Conservation (phyloP, 768 basidiomycete species). For the Mrakia gelida region DNA sequence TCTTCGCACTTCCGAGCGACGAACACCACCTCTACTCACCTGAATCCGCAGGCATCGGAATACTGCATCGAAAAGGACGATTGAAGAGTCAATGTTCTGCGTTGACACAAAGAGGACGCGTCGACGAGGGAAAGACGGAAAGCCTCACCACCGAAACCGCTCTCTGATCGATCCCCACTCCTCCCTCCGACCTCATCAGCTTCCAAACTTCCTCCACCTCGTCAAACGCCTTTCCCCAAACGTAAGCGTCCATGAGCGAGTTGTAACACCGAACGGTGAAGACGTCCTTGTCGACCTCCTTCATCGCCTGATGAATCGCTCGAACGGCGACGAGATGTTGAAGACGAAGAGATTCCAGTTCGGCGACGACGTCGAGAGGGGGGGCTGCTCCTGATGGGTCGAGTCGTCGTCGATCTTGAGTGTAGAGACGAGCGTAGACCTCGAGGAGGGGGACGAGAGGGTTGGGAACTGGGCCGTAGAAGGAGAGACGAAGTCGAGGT, state of each 20-base stretch:
- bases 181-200: neutral
- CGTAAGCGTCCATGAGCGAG: neutral
- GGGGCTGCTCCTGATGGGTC: too few species aligned
- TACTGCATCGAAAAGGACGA: neutral
- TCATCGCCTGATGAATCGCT: neutral
- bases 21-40: neutral
- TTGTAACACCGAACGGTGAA: neutral
- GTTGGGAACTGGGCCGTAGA: neutral
- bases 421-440: neutral
- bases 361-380: too few species aligned
- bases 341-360: too few species aligned
- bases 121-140: too few species aligned
- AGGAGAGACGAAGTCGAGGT: neutral
- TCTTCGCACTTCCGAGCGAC: neutral
- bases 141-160: neutral
- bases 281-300: neutral
- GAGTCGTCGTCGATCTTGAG: neutral
- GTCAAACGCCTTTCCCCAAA: neutral
- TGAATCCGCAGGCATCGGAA: constrained; percentile 1
- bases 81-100: too few species aligned
- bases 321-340: neutral
- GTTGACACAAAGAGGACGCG: too few species aligned
- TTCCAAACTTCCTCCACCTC: neutral
- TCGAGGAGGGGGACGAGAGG: neutral
- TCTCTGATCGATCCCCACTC: neutral